Evolutionary conservation across 1,284 basidiomycete genomes (phyloP).

Genomic region (Hortiboletus rubellus): DNA sequence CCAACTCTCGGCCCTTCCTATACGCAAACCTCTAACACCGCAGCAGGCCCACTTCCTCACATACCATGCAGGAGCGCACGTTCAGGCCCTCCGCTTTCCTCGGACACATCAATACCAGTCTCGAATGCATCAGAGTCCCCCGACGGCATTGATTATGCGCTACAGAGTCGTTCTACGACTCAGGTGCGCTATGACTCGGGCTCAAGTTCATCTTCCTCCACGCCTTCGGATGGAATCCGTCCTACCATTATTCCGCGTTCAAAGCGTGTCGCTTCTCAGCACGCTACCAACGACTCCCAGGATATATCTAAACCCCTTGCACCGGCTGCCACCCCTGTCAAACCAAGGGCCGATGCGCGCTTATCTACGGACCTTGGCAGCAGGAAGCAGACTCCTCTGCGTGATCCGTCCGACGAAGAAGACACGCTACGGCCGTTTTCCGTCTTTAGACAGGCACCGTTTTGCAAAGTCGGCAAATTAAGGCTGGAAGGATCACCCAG

Average conservation of each 20-base stretch:
- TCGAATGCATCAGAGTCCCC: conserved; percentile 3
- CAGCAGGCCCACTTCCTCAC: conserved; percentile 48
- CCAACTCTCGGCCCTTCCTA: conserved; percentile 31
- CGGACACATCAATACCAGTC: conserved; percentile 17
- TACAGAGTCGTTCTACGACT: conserved; percentile 13
- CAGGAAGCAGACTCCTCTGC: conserved; percentile 20
- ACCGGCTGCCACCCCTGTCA: conserved; percentile 41
- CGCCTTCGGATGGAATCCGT: conserved; percentile 30
- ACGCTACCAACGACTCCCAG: conserved; percentile 20
- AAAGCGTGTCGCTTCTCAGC: conserved; percentile 36
- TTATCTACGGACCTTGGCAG: conserved; percentile 28
- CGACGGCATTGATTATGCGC: conserved; percentile 13
- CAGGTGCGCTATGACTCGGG: conserved; percentile 31
- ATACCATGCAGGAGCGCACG: conserved; percentile 19
- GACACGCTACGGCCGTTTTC: conserved; percentile 17
- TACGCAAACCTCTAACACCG: conserved; percentile 49
- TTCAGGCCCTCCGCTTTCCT: conserved; percentile 10
- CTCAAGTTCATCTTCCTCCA: conserved; percentile 37
- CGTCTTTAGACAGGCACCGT: conserved; percentile 7
- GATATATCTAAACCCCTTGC: conserved; percentile 40
- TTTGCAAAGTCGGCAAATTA: conserved; percentile 25
- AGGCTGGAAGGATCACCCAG: conserved; percentile 29
- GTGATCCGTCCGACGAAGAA: conserved; percentile 33
- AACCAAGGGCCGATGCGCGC: conserved; percentile 25
- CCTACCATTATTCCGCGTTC: conserved; percentile 38